phyloP scores from a whole-genome alignment of 768 basidiomycete species.

The Mycena pura region DNA sequence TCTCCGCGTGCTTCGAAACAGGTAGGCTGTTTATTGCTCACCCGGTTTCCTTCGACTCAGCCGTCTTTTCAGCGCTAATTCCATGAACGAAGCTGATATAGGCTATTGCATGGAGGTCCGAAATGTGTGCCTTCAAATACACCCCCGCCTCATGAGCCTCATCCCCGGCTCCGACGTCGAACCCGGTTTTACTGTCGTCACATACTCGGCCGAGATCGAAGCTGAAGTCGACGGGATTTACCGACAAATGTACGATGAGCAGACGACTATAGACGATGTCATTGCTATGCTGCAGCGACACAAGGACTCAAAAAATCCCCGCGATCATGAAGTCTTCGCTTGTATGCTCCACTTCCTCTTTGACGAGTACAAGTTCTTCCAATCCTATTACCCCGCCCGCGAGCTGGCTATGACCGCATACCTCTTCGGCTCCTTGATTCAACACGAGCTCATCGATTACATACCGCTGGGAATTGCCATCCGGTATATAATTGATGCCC shows the following conservation, averaged over 20 bases:
- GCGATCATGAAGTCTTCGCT: constrained; percentile 97
- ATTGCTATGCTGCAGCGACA: constrained; percentile 85
- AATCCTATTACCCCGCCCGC: constrained; percentile 91
- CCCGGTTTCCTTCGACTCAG: constrained; percentile 1
- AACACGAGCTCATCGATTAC: constrained; percentile 90
- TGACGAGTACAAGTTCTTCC: constrained; percentile 99
- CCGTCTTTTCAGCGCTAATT: constrained; percentile 58
- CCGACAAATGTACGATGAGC: constrained; percentile 97
- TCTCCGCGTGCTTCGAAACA: constrained; percentile 85
- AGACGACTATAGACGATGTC: constrained; percentile 93
- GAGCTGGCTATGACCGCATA: constrained; percentile 96
- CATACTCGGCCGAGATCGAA: constrained; percentile 88
- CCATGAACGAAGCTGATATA: constrained; percentile 80
- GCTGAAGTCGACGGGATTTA: constrained; percentile 94
- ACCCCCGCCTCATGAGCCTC: constrained; percentile 95
- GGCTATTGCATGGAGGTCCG: constrained; percentile 91
- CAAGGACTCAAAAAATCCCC: constrained; percentile 81
- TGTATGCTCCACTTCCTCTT: constrained; percentile 99
- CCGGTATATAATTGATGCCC: constrained; percentile 93
- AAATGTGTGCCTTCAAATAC: constrained; percentile 90
- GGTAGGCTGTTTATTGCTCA: constrained; percentile 52
- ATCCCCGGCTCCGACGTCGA: constrained; percentile 86
- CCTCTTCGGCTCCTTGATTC: constrained; percentile 95
- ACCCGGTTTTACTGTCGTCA: constrained; percentile 89
- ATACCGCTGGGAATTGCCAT: constrained; percentile 96